Evolutionary conservation across 2,329 filamentous ascomycete species (phyloP).

Genomic region (Pestalotiopsis sp.): DNA sequence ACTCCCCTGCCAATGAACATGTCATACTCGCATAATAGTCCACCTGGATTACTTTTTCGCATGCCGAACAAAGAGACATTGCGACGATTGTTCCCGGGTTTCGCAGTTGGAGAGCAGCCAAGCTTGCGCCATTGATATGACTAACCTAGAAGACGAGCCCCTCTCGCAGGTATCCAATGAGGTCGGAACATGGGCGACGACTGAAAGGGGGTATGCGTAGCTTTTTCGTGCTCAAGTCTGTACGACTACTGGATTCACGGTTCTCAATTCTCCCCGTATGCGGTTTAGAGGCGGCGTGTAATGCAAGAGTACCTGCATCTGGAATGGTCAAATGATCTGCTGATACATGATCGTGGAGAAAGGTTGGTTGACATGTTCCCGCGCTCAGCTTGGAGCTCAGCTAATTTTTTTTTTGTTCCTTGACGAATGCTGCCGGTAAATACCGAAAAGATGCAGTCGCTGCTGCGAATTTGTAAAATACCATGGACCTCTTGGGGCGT

Average conservation of each 20-base stretch:
- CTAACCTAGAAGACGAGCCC: conserved; percentile 3
- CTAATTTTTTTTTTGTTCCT: background rate
- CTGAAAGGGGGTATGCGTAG: conserved; percentile 2
- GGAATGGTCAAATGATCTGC: conserved; percentile 21
- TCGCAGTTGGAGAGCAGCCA: background rate
- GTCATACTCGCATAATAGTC: too few species aligned
- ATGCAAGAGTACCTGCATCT: conserved; percentile 22
- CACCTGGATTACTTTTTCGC: background rate
- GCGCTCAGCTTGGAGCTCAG: background rate
- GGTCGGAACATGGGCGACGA: background rate
- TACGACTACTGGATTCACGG: background rate
- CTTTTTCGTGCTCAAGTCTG: conserved; percentile 2
- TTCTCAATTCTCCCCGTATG: conserved; percentile 1
- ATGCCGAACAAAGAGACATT: background rate
- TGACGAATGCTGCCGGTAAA: background rate
- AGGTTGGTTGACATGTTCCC: conserved; percentile 4
- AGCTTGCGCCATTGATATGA: background rate
- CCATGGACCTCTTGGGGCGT: background rate
- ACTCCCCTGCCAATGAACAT: too few species aligned
- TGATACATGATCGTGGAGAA: conserved; percentile 15
- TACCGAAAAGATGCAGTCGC: background rate
- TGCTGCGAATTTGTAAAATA: background rate
- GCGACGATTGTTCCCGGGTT: background rate
- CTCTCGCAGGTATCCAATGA: conserved; percentile 4
- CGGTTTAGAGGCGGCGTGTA: conserved; percentile 9